Base-by-base conservation (phyloP, 371 early-diverging fungal species). In the Mucor ambiguus region DNA sequence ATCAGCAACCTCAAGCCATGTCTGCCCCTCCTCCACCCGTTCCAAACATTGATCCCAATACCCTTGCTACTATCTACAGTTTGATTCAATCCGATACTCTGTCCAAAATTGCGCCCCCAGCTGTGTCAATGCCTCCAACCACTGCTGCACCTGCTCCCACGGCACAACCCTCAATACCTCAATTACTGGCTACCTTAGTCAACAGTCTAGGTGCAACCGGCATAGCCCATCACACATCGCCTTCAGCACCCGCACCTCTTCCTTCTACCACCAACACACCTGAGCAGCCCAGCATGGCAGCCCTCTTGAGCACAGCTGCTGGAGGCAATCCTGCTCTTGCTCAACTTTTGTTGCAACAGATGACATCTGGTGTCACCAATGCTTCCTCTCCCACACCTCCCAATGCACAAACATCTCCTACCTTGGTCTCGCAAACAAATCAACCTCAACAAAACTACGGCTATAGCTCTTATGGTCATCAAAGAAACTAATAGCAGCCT, bases 251-350 rank as follows among this genome's bases (percentile, higher is more conserved):
- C 4, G 29, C 54, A 11, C 33, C 30, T 58, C 16, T 46, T 7
- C 30, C 57, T 8, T 1, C n/a, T 5, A 18, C 38, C 4, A 54
- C 37, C 37, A 35, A 2, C 3, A 35, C 64, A 28, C 32, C 66
- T 20, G 43, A 24, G n/a, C 48, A 64, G 12, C 68, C 65, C 55
- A 72, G 58, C 35, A 68, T 72, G 32, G 72, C 72, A 24, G 61
- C 68, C 7, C 48, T 72, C 55, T 43, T 72, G 48, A 72, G 69
- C 63, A 72, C 72, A 24, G 68, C 64, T 43, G 55, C 66, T 9
- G 65, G 54, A 38, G 69, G 72, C 11, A 68, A 72, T 32, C 72
- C 72, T 60, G 48, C 64, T 38, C 52, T 72, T 38, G 66, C 63
- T 10, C 68, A 67, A 24, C 18, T 71, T 0, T 38, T 71, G 43